Evolutionary conservation across 805 yeast species (phyloP).

Genomic region (Saturnispora dispora): DNA sequence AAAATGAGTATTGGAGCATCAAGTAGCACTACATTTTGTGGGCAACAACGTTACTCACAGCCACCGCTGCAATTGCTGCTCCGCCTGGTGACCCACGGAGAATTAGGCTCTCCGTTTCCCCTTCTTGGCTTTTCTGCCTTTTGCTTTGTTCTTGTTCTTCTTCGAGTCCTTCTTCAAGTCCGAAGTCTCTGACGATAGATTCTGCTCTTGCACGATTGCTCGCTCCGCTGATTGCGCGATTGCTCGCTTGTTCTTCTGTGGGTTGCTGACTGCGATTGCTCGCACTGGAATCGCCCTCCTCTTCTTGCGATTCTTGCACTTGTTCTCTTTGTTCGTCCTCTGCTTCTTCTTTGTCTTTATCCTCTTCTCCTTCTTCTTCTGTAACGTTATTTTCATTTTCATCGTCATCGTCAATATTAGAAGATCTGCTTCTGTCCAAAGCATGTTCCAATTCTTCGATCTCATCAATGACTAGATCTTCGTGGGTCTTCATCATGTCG

Average conservation of each 20-base stretch:
- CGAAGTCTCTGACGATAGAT: not conserved
- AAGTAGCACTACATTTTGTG: not conserved
- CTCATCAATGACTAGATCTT: slow-evolving; percentile 15
- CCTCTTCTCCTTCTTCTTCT: not conserved
- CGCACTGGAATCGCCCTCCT: slow-evolving; percentile 6
- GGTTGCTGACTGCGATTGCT: slow-evolving; percentile 15
- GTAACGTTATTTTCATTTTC: not conserved
- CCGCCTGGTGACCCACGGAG: not conserved
- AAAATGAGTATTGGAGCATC: not conserved
- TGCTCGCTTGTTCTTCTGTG: slow-evolving; percentile 13
- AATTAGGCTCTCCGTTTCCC: slow-evolving; percentile 13
- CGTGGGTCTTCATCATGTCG: slow-evolving; percentile 15
- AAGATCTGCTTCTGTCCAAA: slow-evolving; percentile 8
- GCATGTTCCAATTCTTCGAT: slow-evolving; percentile 12
- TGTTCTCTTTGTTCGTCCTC: not conserved
- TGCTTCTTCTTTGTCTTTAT: not conserved
- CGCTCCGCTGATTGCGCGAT: slow-evolving; percentile 12
- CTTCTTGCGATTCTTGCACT: not conserved
- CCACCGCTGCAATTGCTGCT: not conserved
- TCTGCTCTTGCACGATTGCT: slow-evolving; percentile 11
- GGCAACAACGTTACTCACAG: not conserved
- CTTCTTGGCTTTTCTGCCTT: slow-evolving; percentile 11
- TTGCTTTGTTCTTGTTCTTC: slow-evolving; percentile 11
- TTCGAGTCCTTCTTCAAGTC: not conserved
- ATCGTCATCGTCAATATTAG: not conserved